phyloP scores from a whole-genome alignment of 495 filamentous ascomycete species.

The Neurospora intermedia region DNA sequence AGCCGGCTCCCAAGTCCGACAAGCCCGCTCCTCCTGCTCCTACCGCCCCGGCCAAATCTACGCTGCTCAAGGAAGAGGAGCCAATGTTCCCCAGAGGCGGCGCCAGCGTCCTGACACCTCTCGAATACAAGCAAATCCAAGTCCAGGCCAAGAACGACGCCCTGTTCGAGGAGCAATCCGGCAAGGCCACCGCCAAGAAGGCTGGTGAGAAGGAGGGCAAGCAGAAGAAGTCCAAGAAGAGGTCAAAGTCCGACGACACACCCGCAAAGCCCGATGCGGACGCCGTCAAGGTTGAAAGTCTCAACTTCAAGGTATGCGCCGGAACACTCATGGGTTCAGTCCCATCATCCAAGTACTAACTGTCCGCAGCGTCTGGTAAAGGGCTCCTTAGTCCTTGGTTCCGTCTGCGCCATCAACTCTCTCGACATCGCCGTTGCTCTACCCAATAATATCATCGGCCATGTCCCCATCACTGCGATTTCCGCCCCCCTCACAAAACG shows the following conservation, averaged over 20 bases:
- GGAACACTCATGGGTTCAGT: not conserved
- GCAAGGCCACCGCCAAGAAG: slow-evolving; percentile 28
- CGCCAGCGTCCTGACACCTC: slow-evolving; percentile 76
- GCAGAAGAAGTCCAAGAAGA: slow-evolving; percentile 42
- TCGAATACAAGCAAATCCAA: slow-evolving; percentile 94
- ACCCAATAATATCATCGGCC: slow-evolving; percentile 86
- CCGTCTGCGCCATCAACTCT: slow-evolving; percentile 68
- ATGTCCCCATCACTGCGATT: slow-evolving; percentile 80
- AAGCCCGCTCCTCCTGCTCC: slow-evolving; percentile 14
- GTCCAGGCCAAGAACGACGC: slow-evolving; percentile 88
- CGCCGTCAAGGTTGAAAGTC: slow-evolving; percentile 63
- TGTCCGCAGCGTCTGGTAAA: slow-evolving; percentile 57
- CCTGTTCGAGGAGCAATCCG: slow-evolving; percentile 72
- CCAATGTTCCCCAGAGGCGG: slow-evolving; percentile 86
- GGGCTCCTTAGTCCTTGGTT: slow-evolving; percentile 78
- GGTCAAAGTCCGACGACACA: slow-evolving; percentile 44
- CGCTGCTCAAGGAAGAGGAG: slow-evolving; percentile 59
- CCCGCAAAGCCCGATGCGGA: slow-evolving; percentile 36
- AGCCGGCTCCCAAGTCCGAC: slow-evolving; percentile 8
- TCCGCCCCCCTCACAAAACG: slow-evolving; percentile 52
- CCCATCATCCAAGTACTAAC: slow-evolving; percentile 25
- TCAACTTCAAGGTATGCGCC: slow-evolving; percentile 72
- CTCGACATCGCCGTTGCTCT: slow-evolving; percentile 70
- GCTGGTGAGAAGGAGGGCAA: slow-evolving; percentile 27
- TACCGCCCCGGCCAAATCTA: slow-evolving; percentile 13